Evolutionary conservation across 306 rosid species (phyloP).

Genomic region (Cicer cuneatum): DNA sequence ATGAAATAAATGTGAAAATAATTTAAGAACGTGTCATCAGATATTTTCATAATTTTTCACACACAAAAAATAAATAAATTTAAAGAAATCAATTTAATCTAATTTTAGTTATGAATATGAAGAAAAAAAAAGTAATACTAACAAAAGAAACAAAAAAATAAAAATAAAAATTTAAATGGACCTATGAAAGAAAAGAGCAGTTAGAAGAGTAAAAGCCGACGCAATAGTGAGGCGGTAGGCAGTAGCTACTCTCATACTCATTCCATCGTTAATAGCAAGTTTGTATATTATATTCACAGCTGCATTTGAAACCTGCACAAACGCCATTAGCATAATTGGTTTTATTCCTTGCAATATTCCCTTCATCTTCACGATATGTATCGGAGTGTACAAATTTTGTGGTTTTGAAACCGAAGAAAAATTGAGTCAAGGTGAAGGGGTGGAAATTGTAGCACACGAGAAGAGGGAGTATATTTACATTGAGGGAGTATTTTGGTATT

Average conservation of each 20-base stretch:
- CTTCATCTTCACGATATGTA: not conserved
- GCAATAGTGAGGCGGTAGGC: constrained; percentile 44
- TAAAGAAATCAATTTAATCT: too few species aligned
- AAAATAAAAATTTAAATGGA: not conserved
- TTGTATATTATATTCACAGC: constrained; percentile 66
- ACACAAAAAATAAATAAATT: too few species aligned
- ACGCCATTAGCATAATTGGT: constrained; percentile 57
- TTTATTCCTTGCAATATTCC: constrained; percentile 42
- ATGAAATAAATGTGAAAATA: too few species aligned
- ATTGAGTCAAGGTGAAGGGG: not conserved
- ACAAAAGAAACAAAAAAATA: too few species aligned
- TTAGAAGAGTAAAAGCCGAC: constrained; percentile 54
- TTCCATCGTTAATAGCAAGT: constrained; percentile 45
- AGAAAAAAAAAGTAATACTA: too few species aligned
- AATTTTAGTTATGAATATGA: too few species aligned
- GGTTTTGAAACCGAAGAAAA: not conserved
- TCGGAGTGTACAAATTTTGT: too few species aligned
- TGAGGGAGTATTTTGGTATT: not conserved
- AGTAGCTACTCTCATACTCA: constrained; percentile 16
- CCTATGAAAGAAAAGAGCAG: constrained; percentile 60
- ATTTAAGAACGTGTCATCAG: too few species aligned
- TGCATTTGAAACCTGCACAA: constrained; percentile 52
- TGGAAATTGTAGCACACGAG: too few species aligned
- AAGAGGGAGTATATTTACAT: not conserved
- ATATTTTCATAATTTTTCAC: too few species aligned